These are phyloP conservation scores for Psilocybe cubensis DNA, from an alignment of 768 basidiomycete genomes.

Conservation along the genomic window DNA sequence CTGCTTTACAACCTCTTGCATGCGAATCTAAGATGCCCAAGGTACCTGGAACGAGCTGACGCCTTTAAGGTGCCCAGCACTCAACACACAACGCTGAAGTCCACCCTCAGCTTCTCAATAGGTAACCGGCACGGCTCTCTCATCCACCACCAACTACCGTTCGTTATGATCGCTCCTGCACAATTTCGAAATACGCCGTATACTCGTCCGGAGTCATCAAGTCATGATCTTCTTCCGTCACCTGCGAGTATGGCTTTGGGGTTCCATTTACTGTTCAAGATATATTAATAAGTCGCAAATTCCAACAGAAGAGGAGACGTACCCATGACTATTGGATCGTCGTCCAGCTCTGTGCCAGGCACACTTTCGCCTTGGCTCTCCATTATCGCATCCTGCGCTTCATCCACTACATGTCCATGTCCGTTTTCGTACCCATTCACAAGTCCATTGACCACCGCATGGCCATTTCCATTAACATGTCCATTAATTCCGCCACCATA, in stretches of 20 bases:
- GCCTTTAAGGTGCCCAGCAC: too few species aligned
- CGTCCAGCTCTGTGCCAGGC: constrained; percentile 27
- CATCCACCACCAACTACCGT: not conserved
- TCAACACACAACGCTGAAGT: too few species aligned
- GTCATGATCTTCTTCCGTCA: constrained; percentile 93
- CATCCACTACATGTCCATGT: constrained; percentile 1
- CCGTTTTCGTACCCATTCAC: not conserved
- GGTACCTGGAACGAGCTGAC: too few species aligned
- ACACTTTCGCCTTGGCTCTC: constrained; percentile 24
- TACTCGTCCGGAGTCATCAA: constrained; percentile 95
- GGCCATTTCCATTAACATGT: constrained; percentile 10
- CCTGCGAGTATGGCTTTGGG: constrained; percentile 71
- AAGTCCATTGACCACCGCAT: not conserved
- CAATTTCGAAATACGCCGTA: constrained; percentile 74
- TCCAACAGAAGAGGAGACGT: constrained; percentile 24
- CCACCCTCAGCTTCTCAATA: too few species aligned
- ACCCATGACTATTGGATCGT: constrained; percentile 77
- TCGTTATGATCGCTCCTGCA: constrained; percentile 48
- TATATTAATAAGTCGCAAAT: constrained; percentile 1
- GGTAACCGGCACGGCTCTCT: too few species aligned
- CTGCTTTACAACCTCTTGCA: too few species aligned
- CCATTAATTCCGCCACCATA: constrained; percentile 24
- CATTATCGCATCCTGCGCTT: constrained; percentile 22
- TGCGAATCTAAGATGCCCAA: too few species aligned
- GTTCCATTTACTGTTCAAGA: constrained; percentile 67